A percentile compares a stretch with the other conserved stretches of the same genome.
Conservation (phyloP, 2,329 filamentous ascomycete species). For the Microsporum ferrugineum region DNA sequence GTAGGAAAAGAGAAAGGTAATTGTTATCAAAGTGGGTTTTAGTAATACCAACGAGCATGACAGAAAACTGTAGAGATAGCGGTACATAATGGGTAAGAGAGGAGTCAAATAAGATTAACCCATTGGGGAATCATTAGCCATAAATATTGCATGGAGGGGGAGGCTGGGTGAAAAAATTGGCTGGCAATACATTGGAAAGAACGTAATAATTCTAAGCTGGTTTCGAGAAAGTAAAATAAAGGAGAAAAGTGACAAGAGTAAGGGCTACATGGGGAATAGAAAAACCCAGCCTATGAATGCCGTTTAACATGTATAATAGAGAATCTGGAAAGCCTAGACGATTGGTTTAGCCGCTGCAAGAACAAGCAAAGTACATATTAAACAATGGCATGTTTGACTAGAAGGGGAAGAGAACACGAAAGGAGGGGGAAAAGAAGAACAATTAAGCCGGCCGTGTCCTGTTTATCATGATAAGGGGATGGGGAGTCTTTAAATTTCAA, state of each 20-base stretch:
- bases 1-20: conserved; percentile 3
- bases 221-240: conserved; percentile 15
- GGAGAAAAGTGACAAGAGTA: not conserved
- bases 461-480: conserved; percentile 1
- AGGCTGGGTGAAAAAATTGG: conserved; percentile 21
- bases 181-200: conserved; percentile 13
- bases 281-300: not conserved
- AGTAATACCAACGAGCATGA: not conserved
- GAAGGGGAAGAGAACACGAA: not conserved
- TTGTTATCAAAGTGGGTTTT: not conserved
- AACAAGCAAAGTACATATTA: conserved; percentile 4
- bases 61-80: not conserved
- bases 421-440: not conserved
- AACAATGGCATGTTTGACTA: not conserved
- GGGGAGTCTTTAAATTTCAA: conserved; percentile 18
- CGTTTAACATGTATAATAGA: not conserved
- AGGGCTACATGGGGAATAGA: not conserved
- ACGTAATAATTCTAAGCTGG: not conserved
- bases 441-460: not conserved
- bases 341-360: not conserved
- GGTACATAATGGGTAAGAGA: not conserved
- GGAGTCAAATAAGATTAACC: conserved; percentile 5
- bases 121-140: conserved; percentile 17
- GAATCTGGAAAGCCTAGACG: not conserved
- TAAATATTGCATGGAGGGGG: not conserved